Percentiles rank a stretch among this genome's conserved stretches.
phyloP scores from a whole-genome alignment of 768 basidiomycete genomes.

The Phylloporus sp. region DNA sequence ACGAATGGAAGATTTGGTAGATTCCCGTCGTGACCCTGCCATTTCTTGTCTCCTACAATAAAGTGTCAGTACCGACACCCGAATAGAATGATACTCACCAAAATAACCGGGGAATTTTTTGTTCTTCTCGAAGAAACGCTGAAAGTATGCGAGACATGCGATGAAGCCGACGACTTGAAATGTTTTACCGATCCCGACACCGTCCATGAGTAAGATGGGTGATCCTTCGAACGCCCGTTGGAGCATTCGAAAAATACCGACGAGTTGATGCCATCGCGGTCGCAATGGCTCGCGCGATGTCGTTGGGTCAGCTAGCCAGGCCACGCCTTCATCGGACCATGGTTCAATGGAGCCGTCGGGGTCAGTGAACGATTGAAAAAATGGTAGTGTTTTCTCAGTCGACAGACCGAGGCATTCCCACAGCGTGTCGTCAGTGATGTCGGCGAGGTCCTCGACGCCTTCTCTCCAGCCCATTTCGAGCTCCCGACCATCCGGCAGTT shows the following conservation, averaged over 20 bases:
- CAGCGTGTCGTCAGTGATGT: neutral
- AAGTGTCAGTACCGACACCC: too few species aligned
- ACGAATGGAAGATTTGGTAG: neutral
- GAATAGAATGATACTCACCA: neutral
- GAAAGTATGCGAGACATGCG: slow-evolving; percentile 8
- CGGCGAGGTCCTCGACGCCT: neutral
- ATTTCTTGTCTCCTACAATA: neutral
- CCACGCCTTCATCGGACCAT: neutral
- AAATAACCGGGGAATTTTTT: neutral
- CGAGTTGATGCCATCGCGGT: slow-evolving; percentile 18
- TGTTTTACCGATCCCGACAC: slow-evolving; percentile 23
- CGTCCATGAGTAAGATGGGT: slow-evolving; percentile 21
- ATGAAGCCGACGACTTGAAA: slow-evolving; percentile 19
- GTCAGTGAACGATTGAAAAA: slow-evolving; percentile 5
- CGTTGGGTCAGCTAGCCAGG: neutral
- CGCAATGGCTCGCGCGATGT: neutral
- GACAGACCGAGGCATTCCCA: neutral
- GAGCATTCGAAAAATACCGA: slow-evolving; percentile 17
- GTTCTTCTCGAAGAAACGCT: neutral
- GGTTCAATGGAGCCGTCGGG: neutral
- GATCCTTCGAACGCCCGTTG: neutral
- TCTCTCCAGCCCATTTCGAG: neutral
- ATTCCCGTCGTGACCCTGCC: neutral
- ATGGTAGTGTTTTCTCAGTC: neutral
- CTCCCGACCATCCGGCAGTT: too few species aligned